Conservation (phyloP, 768 basidiomycete genomes). For the Lentinula raphanica region DNA sequence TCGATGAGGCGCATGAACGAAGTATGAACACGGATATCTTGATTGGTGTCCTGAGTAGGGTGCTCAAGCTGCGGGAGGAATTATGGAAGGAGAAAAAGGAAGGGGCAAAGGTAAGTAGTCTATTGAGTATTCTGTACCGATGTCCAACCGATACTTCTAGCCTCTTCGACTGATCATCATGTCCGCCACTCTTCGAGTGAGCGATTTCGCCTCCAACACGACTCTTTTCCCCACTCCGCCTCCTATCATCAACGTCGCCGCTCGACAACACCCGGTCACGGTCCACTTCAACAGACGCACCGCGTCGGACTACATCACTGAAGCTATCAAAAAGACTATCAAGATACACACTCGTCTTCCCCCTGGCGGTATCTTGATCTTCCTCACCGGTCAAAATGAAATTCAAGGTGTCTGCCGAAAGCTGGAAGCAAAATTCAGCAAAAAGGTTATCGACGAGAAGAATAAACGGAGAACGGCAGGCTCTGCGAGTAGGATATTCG, state of each 20-base stretch:
- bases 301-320: conserved; percentile 78
- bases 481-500: conserved; percentile 6
- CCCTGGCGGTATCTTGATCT: conserved; percentile 88
- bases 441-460: conserved; percentile 52
- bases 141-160: conserved; percentile 26
- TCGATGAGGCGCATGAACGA: conserved; percentile 97
- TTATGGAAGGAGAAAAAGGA: conserved; percentile 81
- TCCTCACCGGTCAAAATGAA: conserved; percentile 95
- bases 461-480: conserved; percentile 23
- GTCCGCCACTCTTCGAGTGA: conserved; percentile 94
- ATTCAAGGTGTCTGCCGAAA: conserved; percentile 80
- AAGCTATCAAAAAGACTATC: conserved; percentile 83
- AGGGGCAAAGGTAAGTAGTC: conserved; percentile 52
- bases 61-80: conserved; percentile 83
- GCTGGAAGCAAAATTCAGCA: conserved; percentile 73
- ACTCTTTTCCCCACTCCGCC: conserved; percentile 78
- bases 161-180: conserved; percentile 94
- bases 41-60: conserved; percentile 93
- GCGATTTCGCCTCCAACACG: conserved; percentile 85
- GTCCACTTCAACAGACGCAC: conserved; percentile 90
- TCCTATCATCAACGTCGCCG: conserved; percentile 86
- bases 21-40: conserved; percentile 98
- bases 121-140: neutral
- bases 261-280: conserved; percentile 93
- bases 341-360: conserved; percentile 94